Evolutionary conservation across 768 basidiomycete genomes (phyloP), one percentile per base, ranked within the genome.

Genomic region (Lepiota brunneoincarnata): DNA sequence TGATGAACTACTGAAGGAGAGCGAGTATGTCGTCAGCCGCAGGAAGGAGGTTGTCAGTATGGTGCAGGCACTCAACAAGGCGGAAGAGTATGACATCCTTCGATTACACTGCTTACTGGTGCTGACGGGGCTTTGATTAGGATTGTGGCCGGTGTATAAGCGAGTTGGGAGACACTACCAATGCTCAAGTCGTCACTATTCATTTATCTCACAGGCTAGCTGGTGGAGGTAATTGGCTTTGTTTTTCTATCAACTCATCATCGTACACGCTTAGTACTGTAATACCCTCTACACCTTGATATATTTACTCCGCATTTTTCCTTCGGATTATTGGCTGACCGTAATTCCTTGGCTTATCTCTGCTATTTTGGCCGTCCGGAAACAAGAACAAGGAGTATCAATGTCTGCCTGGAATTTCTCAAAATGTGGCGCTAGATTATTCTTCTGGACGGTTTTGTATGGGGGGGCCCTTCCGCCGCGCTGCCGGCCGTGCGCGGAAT

Each of bases 1-100:
- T 28, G 93, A 96, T 43, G 96, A 98, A 47, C 72, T 98, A 57
- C 76, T 98, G 65, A 98, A 98, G 75, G 96, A 93, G 78, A 91
- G 89, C 60, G 94, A 97, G 65, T 87, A 77, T 59, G 89, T 96
- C 56, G 88, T 94, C 43, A 85, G 75, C 69, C 83, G 95, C 65
- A 83, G 96, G 73, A 95, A 94, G 76, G 97, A 99, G 74, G 91
- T 95, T 58, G 81, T 91, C 61, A 79, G 84, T 63, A 97, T 98
- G 93, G 86, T 98, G 49, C 78, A 83, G 39, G 97, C 96, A 21
- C 80, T 99, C 55, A 95, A 95, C 71, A 94, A 97, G 77, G 95
- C 95, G 11, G 96, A 98, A 72, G 91, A 93, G 90, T 93, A 70
- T 58, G 88, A 87, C 31, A 44, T 55, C 34, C 44, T 47, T 54